Base-by-base conservation (phyloP, 768 basidiomycete species). In the Antrodiella citrinella region DNA sequence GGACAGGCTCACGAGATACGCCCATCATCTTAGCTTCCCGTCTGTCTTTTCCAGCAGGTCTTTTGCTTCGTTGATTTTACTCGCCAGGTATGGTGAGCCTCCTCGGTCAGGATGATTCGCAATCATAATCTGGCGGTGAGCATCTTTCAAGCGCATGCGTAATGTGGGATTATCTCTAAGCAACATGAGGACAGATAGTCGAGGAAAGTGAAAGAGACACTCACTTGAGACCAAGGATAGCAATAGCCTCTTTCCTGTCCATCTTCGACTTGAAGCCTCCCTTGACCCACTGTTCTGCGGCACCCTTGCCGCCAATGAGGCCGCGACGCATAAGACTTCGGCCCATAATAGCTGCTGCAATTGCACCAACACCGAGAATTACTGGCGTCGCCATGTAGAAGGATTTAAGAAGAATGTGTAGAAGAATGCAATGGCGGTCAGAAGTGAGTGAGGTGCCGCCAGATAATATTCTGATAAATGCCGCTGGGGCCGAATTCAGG, bases 61-160 rank as follows among this genome's bases (percentile, higher is more conserved):
- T 65, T 96, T 97, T 0, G 95, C 96, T 63, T 99, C 96, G 67
- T 99, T 99, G 54, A 98, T 95, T 76, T 99, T 98, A 61, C 91
- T 93, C 11, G 96, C 94, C 45, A 98, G 71, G 68, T 97, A 99
- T 4, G 96, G 96, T n/a, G 93, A 90, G 24, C 96, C 96, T 26
- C 96, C 96, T 54, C 96, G 78, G 73, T 99, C 96, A 10, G 96
- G 96, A 70, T 99, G 96, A 69, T 99, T 99, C 23, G 92, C 89
- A 46, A 98, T 77, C 96, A 99, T 99, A 58, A 99, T 89, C 30
- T 86, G 81, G 49, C 95, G 82, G 69, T 99, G 96, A 0, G 96
- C 93, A 59, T 97, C 95, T 70, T 97, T 97, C 51, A 97, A 65
- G 65, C 75, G 81, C 48, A 64, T 78, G n/a, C 80, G 77, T n/a